Percentiles rank a stretch among this genome's conserved stretches.
phyloP scores from a whole-genome alignment of 345 rosid genomes.

The Populus deltoides region DNA sequence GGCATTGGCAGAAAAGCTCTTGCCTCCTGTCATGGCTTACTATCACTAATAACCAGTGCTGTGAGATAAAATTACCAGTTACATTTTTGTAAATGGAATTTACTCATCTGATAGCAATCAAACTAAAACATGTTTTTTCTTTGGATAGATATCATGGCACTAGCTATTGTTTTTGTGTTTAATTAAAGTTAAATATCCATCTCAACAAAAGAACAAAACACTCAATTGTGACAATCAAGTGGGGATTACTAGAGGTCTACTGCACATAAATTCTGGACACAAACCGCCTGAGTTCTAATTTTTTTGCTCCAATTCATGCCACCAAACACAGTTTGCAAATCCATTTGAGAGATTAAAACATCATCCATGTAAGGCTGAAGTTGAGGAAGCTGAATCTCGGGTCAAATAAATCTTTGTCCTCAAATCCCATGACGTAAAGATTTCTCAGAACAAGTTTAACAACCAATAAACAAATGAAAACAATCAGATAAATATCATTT shows the following conservation, averaged over 20 bases:
- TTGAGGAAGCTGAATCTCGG: not conserved
- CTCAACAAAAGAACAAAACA: no score
- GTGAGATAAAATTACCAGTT: not conserved
- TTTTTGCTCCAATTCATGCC: not conserved
- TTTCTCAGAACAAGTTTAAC: not conserved
- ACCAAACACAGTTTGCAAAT: not conserved
- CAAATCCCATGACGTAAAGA: not conserved
- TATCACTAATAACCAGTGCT: not conserved
- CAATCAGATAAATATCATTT: not conserved
- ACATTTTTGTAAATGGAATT: no score
- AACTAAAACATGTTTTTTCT: no score
- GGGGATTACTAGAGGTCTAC: not conserved
- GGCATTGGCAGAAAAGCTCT: not conserved
- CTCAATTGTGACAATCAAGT: not conserved
- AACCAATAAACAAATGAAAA: not conserved
- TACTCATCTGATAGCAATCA: no score
- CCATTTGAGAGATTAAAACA: not conserved
- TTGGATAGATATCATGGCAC: no score
- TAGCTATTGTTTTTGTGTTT: no score
- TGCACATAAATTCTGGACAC: not conserved
- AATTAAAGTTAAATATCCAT: no score
- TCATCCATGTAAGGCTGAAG: not conserved
- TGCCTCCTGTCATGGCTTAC: not conserved
- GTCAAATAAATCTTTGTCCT: no score
- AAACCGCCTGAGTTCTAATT: not conserved